Conservation (phyloP, 1,139 yeast species). For the Debaryomyces coudertii region DNA sequence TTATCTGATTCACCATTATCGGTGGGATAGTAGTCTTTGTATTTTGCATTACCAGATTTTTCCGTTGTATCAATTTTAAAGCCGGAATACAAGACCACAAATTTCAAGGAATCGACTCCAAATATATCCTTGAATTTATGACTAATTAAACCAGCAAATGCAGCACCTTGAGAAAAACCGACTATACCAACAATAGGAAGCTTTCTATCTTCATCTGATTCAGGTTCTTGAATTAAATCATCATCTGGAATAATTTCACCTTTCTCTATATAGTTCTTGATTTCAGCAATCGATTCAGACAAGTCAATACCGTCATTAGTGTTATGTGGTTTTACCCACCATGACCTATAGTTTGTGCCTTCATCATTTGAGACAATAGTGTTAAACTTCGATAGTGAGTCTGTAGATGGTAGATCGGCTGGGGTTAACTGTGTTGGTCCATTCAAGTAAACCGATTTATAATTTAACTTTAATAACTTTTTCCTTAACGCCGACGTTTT, state of each 20-base stretch:
- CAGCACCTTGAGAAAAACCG: constrained; percentile 53
- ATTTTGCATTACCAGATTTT: constrained; percentile 30
- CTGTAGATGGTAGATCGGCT: constrained; percentile 66
- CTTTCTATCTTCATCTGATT: constrained; percentile 25
- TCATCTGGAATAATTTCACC: constrained; percentile 39
- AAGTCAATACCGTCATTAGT: constrained; percentile 28
- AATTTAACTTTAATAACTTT: constrained; percentile 36
- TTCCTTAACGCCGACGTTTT: constrained; percentile 51
- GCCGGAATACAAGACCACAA: constrained; percentile 77
- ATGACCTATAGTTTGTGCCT: constrained; percentile 33
- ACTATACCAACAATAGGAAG: constrained; percentile 45
- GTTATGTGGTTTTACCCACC: constrained; percentile 39
- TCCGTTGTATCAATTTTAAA: constrained; percentile 62
- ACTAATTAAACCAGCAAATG: constrained; percentile 51
- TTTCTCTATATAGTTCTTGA: constrained; percentile 32
- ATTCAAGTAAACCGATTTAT: constrained; percentile 74
- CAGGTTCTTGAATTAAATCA: constrained; percentile 26
- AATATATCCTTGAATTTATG: constrained; percentile 35
- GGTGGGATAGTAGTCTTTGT: constrained; percentile 37
- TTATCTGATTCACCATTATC: constrained; percentile 18
- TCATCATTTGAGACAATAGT: constrained; percentile 30
- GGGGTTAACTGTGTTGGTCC: constrained; percentile 70
- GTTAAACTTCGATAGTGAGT: constrained; percentile 46
- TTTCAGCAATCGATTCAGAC: constrained; percentile 33
- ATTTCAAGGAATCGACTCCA: constrained; percentile 50